A percentile compares a stretch with the other conserved stretches of the same genome.
Evolutionary conservation across 2,329 filamentous ascomycete genomes (phyloP).

Genomic region (Monilinia laxa): DNA sequence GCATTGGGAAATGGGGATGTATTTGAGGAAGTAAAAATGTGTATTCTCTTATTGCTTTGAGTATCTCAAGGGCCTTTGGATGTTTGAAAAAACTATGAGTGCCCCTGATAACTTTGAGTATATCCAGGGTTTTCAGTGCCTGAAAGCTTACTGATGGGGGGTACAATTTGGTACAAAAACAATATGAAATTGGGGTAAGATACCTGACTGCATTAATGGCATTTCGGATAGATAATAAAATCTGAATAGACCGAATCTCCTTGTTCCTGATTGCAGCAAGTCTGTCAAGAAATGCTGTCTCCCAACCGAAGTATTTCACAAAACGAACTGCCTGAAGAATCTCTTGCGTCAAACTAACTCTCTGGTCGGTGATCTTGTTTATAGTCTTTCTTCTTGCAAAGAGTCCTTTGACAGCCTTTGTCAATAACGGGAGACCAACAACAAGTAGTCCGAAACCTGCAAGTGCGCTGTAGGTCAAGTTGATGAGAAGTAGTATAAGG

Average conservation of each 20-base stretch:
- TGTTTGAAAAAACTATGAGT: too few relatives aligned
- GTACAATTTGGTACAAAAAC: not conserved
- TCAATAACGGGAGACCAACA: conserved; percentile 74
- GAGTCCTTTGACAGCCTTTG: conserved; percentile 71
- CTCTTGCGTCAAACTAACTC: conserved; percentile 88
- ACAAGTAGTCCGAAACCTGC: conserved; percentile 83
- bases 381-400: conserved; percentile 75
- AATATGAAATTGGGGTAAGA: not conserved
- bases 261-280: conserved; percentile 69
- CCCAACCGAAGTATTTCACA: conserved; percentile 97
- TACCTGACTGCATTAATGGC: conserved; percentile 50
- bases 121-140: not conserved
- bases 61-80: too few relatives aligned
- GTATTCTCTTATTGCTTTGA: too few relatives aligned
- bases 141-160: not conserved
- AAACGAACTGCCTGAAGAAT: conserved; percentile 89
- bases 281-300: conserved; percentile 77
- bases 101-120: too few relatives aligned
- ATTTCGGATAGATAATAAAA: conserved; percentile 70
- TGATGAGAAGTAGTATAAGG: conserved; percentile 76
- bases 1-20: not conserved
- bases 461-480: conserved; percentile 85
- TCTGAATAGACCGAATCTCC: conserved; percentile 82
- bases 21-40: not conserved
- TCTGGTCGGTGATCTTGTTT: conserved; percentile 91